A percentile compares a stretch with the other conserved stretches of the same genome.
Evolutionary conservation across 2,329 filamentous ascomycete genomes (phyloP).

Genomic region (Onygenales sp.): DNA sequence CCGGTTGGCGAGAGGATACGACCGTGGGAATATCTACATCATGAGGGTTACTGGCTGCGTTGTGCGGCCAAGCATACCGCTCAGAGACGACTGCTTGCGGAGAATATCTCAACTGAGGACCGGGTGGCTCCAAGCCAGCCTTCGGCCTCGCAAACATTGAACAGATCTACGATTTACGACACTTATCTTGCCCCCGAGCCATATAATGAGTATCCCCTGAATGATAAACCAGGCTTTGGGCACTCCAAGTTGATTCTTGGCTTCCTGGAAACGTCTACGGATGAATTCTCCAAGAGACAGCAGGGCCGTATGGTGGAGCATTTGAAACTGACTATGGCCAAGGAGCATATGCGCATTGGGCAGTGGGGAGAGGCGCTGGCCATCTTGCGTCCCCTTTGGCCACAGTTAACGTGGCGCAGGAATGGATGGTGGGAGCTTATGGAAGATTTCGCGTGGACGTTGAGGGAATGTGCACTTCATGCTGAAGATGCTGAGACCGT

Average conservation of each 20-base stretch:
- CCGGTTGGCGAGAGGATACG: constrained; percentile 40
- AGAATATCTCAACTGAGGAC: constrained; percentile 52
- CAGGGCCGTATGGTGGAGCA: constrained; percentile 48
- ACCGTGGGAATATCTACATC: constrained; percentile 52
- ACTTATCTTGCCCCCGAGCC: constrained; percentile 52
- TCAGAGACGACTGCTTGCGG: constrained; percentile 41
- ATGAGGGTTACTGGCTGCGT: constrained; percentile 54
- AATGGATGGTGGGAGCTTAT: constrained; percentile 53
- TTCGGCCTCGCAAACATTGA: constrained; percentile 45
- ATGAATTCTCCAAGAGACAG: constrained; percentile 42
- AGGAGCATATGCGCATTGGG: constrained; percentile 42
- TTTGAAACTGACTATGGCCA: constrained; percentile 45
- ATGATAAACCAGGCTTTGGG: constrained; percentile 38
- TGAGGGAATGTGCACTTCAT: constrained; percentile 44
- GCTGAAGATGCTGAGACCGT: constrained; percentile 39
- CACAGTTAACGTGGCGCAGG: constrained; percentile 47
- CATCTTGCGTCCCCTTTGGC: constrained; percentile 46
- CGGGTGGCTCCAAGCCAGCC: constrained; percentile 45
- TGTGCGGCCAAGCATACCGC: constrained; percentile 44
- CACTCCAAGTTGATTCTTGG: constrained; percentile 42
- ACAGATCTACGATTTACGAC: constrained; percentile 47
- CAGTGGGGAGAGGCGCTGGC: constrained; percentile 43
- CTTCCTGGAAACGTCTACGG: constrained; percentile 38
- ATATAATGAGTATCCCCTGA: constrained; percentile 43
- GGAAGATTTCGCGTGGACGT: constrained; percentile 42